phyloP scores from a whole-genome alignment of 2,329 filamentous ascomycete genomes.

The Talaromyces pinophilus region DNA sequence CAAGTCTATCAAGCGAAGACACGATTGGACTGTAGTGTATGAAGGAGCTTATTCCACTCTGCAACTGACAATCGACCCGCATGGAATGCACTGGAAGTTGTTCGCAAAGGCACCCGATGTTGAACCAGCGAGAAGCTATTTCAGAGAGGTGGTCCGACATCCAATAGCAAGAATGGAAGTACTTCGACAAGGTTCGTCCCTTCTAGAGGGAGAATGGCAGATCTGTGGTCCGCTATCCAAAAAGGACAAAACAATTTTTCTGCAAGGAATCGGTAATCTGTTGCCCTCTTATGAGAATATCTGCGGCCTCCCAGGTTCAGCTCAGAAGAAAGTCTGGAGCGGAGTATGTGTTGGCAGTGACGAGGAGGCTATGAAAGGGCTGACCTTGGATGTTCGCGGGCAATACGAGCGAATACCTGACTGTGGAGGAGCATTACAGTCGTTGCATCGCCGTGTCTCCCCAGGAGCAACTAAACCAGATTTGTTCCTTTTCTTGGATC shows the following conservation, averaged over 20 bases:
- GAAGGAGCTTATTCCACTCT: constrained; percentile 31
- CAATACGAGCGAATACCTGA: constrained; percentile 54
- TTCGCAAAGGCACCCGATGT: constrained; percentile 47
- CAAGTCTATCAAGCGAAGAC: constrained; percentile 33
- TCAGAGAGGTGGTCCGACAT: constrained; percentile 47
- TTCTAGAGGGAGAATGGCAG: constrained; percentile 49
- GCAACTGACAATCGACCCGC: constrained; percentile 31
- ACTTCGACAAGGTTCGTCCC: constrained; percentile 22
- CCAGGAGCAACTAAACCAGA: constrained; percentile 26
- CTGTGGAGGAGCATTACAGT: constrained; percentile 60
- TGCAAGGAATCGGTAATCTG: constrained; percentile 38
- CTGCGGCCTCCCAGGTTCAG: constrained; percentile 43
- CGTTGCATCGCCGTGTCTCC: constrained; percentile 53
- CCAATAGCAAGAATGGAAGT: constrained; percentile 54
- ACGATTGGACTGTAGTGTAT: constrained; percentile 37
- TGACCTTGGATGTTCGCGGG: constrained; percentile 50
- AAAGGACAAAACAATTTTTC: constrained; percentile 32
- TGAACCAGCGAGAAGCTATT: constrained; percentile 41
- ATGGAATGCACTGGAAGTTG: constrained; percentile 49
- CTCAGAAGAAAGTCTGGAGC: constrained; percentile 49
- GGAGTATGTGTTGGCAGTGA: constrained; percentile 44
- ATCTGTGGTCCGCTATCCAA: constrained; percentile 45
- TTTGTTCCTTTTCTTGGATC: constrained; percentile 62
- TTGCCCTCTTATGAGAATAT: constrained; percentile 43
- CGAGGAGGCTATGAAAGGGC: constrained; percentile 31